A percentile compares a stretch with the other conserved stretches of the same genome.
Evolutionary conservation across 2,329 filamentous ascomycete genomes (phyloP).

Genomic region (Colletotrichum musae): DNA sequence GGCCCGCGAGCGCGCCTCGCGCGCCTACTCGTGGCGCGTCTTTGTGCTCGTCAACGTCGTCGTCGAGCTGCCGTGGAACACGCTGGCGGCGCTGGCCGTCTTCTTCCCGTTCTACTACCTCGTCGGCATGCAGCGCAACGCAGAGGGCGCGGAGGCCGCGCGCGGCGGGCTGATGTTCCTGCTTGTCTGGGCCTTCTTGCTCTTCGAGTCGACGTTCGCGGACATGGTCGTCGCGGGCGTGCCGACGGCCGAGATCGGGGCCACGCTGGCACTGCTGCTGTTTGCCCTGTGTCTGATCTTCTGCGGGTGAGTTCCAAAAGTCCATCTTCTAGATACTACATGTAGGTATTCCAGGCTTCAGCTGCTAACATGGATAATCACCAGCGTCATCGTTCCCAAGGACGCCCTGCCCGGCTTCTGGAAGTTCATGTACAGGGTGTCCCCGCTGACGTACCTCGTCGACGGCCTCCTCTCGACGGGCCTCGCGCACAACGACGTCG

Average conservation of each 20-base stretch:
- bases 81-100: constrained; percentile 71
- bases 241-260: constrained; percentile 73
- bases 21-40: constrained; percentile 75
- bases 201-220: constrained; percentile 76
- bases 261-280: constrained; percentile 72
- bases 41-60: constrained; percentile 76
- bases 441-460: constrained; percentile 78
- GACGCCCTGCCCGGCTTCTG: constrained; percentile 75
- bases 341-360: no score
- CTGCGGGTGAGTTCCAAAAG: constrained; percentile 52
- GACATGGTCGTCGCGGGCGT: constrained; percentile 74
- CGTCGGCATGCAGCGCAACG: constrained; percentile 71
- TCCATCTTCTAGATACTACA: no score
- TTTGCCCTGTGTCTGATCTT: constrained; percentile 75
- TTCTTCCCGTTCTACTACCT: constrained; percentile 78
- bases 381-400: constrained; percentile 72
- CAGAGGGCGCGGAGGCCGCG: constrained; percentile 44
- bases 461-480: constrained; percentile 66
- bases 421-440: constrained; percentile 79
- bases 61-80: constrained; percentile 78
- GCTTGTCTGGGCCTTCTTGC: constrained; percentile 72
- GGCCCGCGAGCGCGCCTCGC: constrained; percentile 74
- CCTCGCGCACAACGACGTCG: constrained; percentile 41
- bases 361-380: neutral
- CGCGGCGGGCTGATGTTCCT: constrained; percentile 76